Base-by-base conservation (phyloP, 2,329 filamentous ascomycete genomes). In the Huntiella moniliformis region DNA sequence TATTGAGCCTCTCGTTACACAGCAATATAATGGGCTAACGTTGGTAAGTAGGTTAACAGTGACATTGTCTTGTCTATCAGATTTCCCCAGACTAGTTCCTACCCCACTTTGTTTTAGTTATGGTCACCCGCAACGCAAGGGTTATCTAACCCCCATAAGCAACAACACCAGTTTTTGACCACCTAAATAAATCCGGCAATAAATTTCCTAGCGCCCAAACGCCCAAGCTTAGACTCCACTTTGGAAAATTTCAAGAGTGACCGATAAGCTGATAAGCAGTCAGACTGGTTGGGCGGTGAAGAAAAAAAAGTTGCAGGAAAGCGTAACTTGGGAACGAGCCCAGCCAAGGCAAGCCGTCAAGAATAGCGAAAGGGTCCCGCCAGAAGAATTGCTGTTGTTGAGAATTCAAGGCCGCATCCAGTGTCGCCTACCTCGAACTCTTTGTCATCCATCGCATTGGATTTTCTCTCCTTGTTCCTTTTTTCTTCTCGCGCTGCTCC, bases 301-400 rank as follows among this genome's bases (percentile, higher is more conserved):
- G 37, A 50, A 42, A 45, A 52, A 55, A 52, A 55, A 52, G 51
- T 52, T 53, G 22, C 15, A n/a, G 16, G 17, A 33, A 40, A 41
- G 38, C 34, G 18, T 37, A 39, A 43, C 22, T 33, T 12, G 28
- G 12, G n/a, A 44, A 17, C 32, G n/a, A 18, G 40, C 38, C 38
- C n/a, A 31, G 33, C 32, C 18, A 37, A 35, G 44, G 13, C 42
- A 44, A 38, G 16, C 32, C 5, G 34, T 16, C 32, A 47, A 43
- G 17, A 36, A 13, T 22, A 28, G 28, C 36, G 32, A 17, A 38
- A 42, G 15, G 18, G 16, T 28, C 8, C 11, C 34, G 15, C 32
- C 38, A 34, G 33, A n/a, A 33, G 42, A 17, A 39, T 39, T 15
- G 16, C 38, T 7, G 22, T 28, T 28, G 22, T 28, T 28, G 22